Conservation (phyloP, 176 grass and related monocot species). For the Dactylis glomerata region DNA sequence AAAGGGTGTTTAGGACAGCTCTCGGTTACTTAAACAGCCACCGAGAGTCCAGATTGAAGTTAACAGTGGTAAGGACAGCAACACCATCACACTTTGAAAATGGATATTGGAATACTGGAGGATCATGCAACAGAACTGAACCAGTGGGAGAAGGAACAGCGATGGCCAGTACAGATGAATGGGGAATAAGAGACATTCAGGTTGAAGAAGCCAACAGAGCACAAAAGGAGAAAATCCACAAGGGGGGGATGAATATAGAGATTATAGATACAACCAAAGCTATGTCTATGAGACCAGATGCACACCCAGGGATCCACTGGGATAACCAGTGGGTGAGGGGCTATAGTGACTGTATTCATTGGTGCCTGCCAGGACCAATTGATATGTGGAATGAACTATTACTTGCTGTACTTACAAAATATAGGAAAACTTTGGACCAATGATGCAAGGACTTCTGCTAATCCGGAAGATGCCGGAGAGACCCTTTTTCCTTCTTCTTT, state of each 20-base stretch:
- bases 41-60: constrained; percentile 33
- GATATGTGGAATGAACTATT: constrained; percentile 44
- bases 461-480: background rate
- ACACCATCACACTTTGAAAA: constrained; percentile 71
- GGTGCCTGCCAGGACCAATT: constrained; percentile 49
- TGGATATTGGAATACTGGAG: constrained; percentile 64
- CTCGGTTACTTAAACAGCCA: constrained; percentile 37
- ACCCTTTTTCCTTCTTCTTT: background rate
- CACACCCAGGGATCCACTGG: constrained; percentile 47
- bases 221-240: constrained; percentile 15
- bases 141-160: constrained; percentile 30
- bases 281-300: constrained; percentile 59
- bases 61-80: constrained; percentile 64
- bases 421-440: constrained; percentile 12
- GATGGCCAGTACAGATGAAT: constrained; percentile 30
- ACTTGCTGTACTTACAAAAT: constrained; percentile 24
- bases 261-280: constrained; percentile 48
- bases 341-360: constrained; percentile 52
- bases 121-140: constrained; percentile 64
- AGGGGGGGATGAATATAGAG: constrained; percentile 23
- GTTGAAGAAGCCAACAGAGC: constrained; percentile 45
- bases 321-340: constrained; percentile 49
- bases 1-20: constrained; percentile 41
- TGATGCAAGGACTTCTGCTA: background rate
- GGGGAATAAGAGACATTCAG: constrained; percentile 61